A percentile compares a stretch with the other conserved stretches of the same genome.
These are phyloP conservation scores for Perilla frutescens DNA, from an alignment of 257 asterid genomes.

Conservation along the genomic window DNA sequence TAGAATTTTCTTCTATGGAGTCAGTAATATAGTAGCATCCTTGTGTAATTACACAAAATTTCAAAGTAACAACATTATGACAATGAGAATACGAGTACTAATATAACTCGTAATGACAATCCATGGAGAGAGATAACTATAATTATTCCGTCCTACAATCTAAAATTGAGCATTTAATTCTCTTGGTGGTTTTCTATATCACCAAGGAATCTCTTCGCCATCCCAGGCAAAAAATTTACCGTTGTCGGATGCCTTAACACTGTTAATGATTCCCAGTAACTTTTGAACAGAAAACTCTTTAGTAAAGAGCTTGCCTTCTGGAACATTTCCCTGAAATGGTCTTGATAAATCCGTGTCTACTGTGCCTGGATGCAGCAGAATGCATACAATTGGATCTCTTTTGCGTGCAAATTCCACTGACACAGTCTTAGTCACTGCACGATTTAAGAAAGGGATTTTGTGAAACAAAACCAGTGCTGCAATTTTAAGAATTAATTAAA, in stretches of 20 bases:
- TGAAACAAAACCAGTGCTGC: background rate
- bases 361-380: constrained; percentile 96
- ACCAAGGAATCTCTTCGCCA: constrained; percentile 93
- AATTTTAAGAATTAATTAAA: constrained; percentile 4
- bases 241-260: constrained; percentile 67
- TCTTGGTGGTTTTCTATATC: constrained; percentile 26
- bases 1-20: no score
- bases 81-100: constrained; percentile 29
- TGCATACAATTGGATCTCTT: constrained; percentile 79
- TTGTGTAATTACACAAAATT: constrained; percentile 14
- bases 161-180: background rate
- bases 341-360: constrained; percentile 92
- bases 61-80: constrained; percentile 8
- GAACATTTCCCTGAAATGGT: constrained; percentile 87
- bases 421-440: constrained; percentile 75
- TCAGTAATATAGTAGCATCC: background rate
- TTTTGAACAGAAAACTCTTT: constrained; percentile 82
- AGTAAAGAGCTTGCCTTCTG: constrained; percentile 80
- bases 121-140: background rate
- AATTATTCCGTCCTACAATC: constrained; percentile 21
- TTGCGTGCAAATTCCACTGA: constrained; percentile 77
- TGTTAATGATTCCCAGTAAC: constrained; percentile 63
- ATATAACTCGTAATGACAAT: background rate
- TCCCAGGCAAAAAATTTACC: constrained; percentile 98
- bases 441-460: background rate